These are phyloP conservation scores for Juncus inflexus DNA, from an alignment of 176 grass and related monocot genomes.

Conservation along the genomic window DNA sequence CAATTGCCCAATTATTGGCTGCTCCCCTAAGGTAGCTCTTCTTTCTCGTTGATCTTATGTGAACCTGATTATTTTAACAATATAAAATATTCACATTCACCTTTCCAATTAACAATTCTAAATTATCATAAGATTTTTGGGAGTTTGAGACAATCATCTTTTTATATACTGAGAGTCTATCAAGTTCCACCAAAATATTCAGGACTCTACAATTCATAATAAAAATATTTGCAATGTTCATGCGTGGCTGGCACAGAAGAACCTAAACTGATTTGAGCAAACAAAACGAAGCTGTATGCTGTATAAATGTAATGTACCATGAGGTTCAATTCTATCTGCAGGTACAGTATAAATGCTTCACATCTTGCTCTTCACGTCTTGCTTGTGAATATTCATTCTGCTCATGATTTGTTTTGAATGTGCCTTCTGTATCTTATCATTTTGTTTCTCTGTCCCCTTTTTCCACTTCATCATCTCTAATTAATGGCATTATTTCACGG, in stretches of 20 bases:
- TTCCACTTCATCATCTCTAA: not conserved
- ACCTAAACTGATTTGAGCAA: not conserved
- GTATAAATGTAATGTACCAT: not conserved
- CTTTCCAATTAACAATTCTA: no score
- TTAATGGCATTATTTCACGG: not conserved
- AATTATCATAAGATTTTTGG: no score
- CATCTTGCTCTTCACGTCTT: slow-evolving; percentile 22
- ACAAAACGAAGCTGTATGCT: not conserved
- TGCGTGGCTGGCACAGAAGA: not conserved
- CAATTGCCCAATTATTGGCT: slow-evolving; percentile 18
- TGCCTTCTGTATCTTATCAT: not conserved
- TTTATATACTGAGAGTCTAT: no score
- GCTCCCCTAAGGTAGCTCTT: not conserved
- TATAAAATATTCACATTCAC: no score
- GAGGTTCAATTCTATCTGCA: not conserved
- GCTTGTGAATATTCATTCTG: not conserved
- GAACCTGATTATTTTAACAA: no score
- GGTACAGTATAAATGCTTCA: slow-evolving; percentile 34
- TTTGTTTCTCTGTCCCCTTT: not conserved
- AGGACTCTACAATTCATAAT: no score
- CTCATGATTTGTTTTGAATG: slow-evolving; percentile 19
- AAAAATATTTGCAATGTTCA: no score
- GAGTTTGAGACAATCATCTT: no score
- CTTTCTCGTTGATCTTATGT: no score
- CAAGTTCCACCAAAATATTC: no score